Percentiles rank a stretch among this genome's conserved stretches.
These are phyloP conservation scores for Starmerella cellae DNA, from an alignment of 805 yeast genomes.

Conservation along the genomic window DNA sequence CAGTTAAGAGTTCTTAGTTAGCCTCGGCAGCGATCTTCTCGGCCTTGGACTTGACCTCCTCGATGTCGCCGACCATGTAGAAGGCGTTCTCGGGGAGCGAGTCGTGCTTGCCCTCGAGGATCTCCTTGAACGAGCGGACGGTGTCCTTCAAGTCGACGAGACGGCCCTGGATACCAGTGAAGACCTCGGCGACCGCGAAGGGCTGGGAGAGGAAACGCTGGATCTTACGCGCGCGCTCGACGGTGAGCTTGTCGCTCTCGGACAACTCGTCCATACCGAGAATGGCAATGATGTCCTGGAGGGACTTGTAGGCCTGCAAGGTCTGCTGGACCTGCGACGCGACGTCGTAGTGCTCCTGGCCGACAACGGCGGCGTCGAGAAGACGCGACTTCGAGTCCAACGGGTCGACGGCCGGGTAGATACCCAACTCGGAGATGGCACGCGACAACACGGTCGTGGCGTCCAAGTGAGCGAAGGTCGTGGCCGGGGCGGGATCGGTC, in stretches of 20 bases:
- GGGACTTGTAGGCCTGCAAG: conserved; percentile 97
- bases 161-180: conserved; percentile 98
- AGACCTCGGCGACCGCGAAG: conserved; percentile 98
- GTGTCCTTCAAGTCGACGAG: conserved; percentile 96
- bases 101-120: conserved; percentile 97
- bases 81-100: conserved; percentile 97
- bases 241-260: conserved; percentile 95
- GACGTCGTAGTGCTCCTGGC: conserved; percentile 95
- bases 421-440: conserved; percentile 99
- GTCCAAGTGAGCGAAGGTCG: conserved; percentile 99
- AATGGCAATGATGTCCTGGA: conserved; percentile 99
- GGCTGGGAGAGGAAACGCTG: conserved; percentile 99
- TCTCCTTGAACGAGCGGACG: conserved; percentile 86
- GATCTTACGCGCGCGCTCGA: conserved; percentile 99
- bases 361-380: conserved; percentile 92
- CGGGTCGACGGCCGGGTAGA: conserved; percentile 99
- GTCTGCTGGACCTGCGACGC: conserved; percentile 96
- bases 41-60: conserved; percentile 96
- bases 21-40: conserved; percentile 91
- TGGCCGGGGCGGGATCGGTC: conserved; percentile 99
- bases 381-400: conserved; percentile 98
- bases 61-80: conserved; percentile 99
- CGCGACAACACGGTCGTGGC: conserved; percentile 99
- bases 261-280: conserved; percentile 99
- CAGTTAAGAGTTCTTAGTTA: conserved; percentile 7